Conservation (phyloP, 768 basidiomycete genomes). For the Boletus rubescentipes region DNA sequence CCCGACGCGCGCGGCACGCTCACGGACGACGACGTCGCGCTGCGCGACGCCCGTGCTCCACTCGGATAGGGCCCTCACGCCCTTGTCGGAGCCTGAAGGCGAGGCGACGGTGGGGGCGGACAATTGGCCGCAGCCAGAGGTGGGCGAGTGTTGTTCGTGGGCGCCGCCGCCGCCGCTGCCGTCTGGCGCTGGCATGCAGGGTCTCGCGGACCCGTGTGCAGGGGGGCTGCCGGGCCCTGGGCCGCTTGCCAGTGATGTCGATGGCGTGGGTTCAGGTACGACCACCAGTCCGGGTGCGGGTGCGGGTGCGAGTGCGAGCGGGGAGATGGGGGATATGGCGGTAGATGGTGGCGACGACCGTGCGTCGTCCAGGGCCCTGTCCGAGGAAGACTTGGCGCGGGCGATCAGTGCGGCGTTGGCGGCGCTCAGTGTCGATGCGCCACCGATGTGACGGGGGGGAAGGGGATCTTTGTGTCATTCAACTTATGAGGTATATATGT, state of each 20-base stretch:
- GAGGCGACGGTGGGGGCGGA: background rate
- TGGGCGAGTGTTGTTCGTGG: slow-evolving; percentile 33
- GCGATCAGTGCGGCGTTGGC: slow-evolving; percentile 27
- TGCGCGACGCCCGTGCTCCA: slow-evolving; percentile 6
- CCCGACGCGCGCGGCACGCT: background rate
- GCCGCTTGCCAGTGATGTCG: background rate
- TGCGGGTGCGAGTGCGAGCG: background rate
- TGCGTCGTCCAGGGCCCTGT: slow-evolving; percentile 9
- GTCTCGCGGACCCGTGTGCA: background rate
- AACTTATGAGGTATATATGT: no score
- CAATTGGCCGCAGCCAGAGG: slow-evolving; percentile 33
- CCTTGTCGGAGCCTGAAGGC: slow-evolving; percentile 9
- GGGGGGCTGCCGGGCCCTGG: background rate
- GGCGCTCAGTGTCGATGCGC: slow-evolving; percentile 1
- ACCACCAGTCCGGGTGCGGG: no score
- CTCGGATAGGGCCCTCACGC: slow-evolving; percentile 15
- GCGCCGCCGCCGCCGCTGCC: slow-evolving; percentile 9
- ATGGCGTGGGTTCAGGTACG: background rate
- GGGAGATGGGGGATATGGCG: background rate
- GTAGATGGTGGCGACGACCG: background rate
- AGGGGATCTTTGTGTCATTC: no score
- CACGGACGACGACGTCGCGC: slow-evolving; percentile 1
- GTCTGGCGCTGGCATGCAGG: background rate
- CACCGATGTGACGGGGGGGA: no score
- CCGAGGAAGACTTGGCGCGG: slow-evolving; percentile 20